A percentile compares a stretch with the other conserved stretches of the same genome.
Conservation (phyloP, 1,284 basidiomycete genomes). For the Meripilus lineatus region DNA sequence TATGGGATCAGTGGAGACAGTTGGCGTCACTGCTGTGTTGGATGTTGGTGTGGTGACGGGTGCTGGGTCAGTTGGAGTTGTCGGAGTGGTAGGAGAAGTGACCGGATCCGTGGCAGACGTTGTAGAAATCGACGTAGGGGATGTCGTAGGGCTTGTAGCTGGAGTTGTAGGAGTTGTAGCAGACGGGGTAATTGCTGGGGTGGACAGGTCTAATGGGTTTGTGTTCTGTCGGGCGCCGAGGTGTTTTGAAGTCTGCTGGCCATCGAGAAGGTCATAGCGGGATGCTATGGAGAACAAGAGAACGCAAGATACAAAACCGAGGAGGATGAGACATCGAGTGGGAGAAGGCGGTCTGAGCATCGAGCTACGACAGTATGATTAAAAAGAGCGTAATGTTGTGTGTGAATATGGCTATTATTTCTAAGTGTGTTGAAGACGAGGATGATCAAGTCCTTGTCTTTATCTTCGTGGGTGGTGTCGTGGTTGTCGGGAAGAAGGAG, state of each 20-base stretch:
- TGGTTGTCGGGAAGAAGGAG: slow-evolving; percentile 7
- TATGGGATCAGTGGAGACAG: slow-evolving; percentile 16
- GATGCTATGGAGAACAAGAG: slow-evolving; percentile 24
- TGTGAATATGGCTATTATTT: not conserved
- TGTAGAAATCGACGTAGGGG: slow-evolving; percentile 3
- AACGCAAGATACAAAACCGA: slow-evolving; percentile 23
- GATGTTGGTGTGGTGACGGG: slow-evolving; percentile 14
- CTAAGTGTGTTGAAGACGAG: slow-evolving; percentile 8
- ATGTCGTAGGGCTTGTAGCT: no score
- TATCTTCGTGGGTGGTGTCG: slow-evolving; percentile 16
- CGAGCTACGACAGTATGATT: slow-evolving; percentile 19
- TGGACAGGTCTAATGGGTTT: not conserved
- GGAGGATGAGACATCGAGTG: slow-evolving; percentile 24
- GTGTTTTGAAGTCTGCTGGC: slow-evolving; percentile 1
- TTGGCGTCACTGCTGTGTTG: slow-evolving; percentile 3
- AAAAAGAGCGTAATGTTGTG: slow-evolving; percentile 12
- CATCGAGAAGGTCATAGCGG: slow-evolving; percentile 20
- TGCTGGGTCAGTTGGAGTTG: slow-evolving; percentile 11
- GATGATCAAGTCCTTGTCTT: slow-evolving; percentile 12
- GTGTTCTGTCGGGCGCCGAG: slow-evolving; percentile 1
- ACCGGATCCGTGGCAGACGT: slow-evolving; percentile 9
- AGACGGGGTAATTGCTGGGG: not conserved
- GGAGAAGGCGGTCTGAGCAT: slow-evolving; percentile 18
- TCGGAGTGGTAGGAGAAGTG: slow-evolving; percentile 9
- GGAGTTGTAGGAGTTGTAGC: not conserved